phyloP scores from a whole-genome alignment of 257 asterid genomes.

The Nyctanthes arbortristis region DNA sequence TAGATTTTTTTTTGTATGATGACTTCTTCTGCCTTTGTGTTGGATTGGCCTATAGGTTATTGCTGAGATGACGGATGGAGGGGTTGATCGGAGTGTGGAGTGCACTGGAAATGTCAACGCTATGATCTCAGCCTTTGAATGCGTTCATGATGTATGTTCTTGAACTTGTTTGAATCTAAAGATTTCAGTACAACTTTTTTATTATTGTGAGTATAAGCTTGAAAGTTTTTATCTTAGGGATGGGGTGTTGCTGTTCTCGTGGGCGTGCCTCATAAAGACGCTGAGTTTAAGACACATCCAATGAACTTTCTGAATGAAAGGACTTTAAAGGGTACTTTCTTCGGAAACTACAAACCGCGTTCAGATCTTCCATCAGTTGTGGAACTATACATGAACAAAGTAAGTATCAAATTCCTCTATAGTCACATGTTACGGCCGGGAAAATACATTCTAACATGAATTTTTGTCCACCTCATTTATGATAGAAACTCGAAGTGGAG shows the following conservation, averaged over 20 bases:
- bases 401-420: not conserved
- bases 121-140: no score
- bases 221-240: conserved; percentile 28
- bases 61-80: no score
- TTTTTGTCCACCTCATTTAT: not conserved
- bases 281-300: conserved; percentile 38
- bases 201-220: not conserved
- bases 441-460: no score
- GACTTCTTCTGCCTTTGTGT: no score
- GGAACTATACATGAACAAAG: conserved; percentile 49
- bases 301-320: no score
- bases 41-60: conserved; percentile 26
- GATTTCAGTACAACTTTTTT: not conserved
- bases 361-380: no score
- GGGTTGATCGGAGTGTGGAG: no score
- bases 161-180: not conserved
- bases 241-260: conserved; percentile 66
- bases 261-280: conserved; percentile 53
- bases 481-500: conserved; percentile 40
- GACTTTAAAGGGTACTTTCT: no score
- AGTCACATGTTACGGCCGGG: no score
- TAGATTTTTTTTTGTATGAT: conserved; percentile 1
- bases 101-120: no score
- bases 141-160: no score
- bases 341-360: no score